A percentile compares a stretch with the other conserved stretches of the same genome.
phyloP scores from a whole-genome alignment of 306 rosid species.

The Vigna mungo region DNA sequence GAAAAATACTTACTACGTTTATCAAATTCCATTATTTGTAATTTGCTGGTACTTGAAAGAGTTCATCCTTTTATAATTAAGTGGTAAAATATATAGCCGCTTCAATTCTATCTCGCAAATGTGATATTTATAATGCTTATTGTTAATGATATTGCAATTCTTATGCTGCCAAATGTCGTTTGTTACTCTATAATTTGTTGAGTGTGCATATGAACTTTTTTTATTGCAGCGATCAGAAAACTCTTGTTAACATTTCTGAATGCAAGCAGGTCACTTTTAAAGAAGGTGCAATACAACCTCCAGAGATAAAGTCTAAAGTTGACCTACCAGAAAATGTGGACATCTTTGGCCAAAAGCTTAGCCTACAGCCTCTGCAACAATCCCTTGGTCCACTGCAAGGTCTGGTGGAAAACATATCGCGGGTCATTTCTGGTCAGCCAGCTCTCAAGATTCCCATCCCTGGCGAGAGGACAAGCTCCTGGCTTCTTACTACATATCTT shows the following conservation, averaged over 20 bases:
- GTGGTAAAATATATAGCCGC: constrained; percentile 12
- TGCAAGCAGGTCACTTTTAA: constrained; percentile 79
- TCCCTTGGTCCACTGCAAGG: constrained; percentile 73
- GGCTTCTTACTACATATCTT: constrained; percentile 90
- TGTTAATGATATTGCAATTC: constrained; percentile 9
- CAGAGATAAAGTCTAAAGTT: constrained; percentile 76
- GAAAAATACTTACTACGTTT: neutral
- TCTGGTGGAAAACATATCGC: constrained; percentile 64
- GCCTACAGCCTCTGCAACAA: constrained; percentile 72
- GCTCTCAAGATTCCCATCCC: constrained; percentile 88
- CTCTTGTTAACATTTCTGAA: constrained; percentile 37
- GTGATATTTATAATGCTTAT: constrained; percentile 10
- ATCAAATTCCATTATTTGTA: neutral
- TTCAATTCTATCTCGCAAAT: constrained; percentile 24
- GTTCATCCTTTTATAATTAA: constrained; percentile 26
- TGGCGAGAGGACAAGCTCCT: constrained; percentile 82
- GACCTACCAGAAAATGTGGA: constrained; percentile 77
- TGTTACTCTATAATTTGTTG: constrained; percentile 36
- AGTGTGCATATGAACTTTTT: neutral
- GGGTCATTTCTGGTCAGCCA: constrained; percentile 77
- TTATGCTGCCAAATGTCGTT: constrained; percentile 8
- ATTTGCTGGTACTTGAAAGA: neutral
- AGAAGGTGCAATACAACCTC: constrained; percentile 87
- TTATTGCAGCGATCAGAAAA: constrained; percentile 17
- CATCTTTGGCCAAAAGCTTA: constrained; percentile 80